Evolutionary conservation across 2,329 filamentous ascomycete species (phyloP).

Genomic region (Exserohilum turcica): DNA sequence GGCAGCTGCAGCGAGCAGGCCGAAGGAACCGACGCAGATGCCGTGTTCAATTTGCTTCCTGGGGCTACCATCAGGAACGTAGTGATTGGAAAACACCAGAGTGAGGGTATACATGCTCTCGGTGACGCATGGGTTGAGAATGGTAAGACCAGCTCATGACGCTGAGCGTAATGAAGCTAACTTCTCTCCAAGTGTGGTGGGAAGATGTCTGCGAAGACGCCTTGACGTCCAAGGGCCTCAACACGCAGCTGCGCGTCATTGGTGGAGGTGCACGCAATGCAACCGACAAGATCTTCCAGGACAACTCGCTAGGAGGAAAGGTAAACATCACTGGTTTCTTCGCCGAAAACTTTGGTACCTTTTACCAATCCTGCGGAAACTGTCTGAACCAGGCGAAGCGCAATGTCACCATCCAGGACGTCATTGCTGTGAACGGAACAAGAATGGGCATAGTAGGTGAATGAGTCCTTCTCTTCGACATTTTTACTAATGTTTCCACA

Average conservation of each 20-base stretch:
- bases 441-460: constrained; percentile 28
- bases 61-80: constrained; percentile 31
- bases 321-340: constrained; percentile 33
- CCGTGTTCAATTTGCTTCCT: constrained; percentile 31
- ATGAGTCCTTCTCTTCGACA: not conserved
- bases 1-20: constrained; percentile 34
- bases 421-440: constrained; percentile 32
- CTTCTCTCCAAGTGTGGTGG: constrained; percentile 24
- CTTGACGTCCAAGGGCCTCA: constrained; percentile 31
- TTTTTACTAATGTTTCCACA: not conserved
- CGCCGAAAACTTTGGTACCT: constrained; percentile 33
- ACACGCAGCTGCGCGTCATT: constrained; percentile 34
- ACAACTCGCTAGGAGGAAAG: constrained; percentile 28
- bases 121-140: constrained; percentile 38
- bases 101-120: constrained; percentile 32
- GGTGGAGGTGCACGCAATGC: constrained; percentile 35
- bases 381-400: constrained; percentile 36
- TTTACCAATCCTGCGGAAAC: constrained; percentile 34
- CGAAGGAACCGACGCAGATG: constrained; percentile 32
- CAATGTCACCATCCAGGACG: constrained; percentile 34
- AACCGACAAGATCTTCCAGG: constrained; percentile 33
- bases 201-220: constrained; percentile 36
- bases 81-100: constrained; percentile 34
- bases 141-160: constrained; percentile 5
- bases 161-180: not conserved